Percentiles rank a stretch among this genome's conserved stretches.
These are phyloP conservation scores for Moesziomyces globuligerus DNA, from an alignment of 1,284 basidiomycete genomes.

Conservation along the genomic window DNA sequence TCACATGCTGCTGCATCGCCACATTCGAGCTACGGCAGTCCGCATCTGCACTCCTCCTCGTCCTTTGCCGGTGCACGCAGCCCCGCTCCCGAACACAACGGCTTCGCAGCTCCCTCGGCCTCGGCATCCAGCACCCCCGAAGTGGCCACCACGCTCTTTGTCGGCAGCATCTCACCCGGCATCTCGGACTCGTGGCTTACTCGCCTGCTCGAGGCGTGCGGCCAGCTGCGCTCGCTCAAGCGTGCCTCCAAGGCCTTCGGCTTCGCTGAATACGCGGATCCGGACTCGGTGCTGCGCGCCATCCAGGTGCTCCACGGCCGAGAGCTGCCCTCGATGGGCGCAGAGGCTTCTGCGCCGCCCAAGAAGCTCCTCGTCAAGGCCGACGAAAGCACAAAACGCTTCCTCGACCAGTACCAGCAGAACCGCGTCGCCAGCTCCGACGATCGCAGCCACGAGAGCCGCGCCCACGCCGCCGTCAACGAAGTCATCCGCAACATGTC, in stretches of 20 bases:
- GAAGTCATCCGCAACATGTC: conserved; percentile 63
- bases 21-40: conserved; percentile 31
- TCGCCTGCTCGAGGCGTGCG: conserved; percentile 85
- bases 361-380: conserved; percentile 83
- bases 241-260: conserved; percentile 92
- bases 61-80: conserved; percentile 15
- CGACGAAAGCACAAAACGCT: conserved; percentile 88
- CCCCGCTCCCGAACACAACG: conserved; percentile 8
- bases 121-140: conserved; percentile 18
- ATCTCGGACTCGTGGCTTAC: conserved; percentile 82
- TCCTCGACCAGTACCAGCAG: conserved; percentile 83
- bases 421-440: conserved; percentile 81
- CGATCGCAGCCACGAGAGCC: conserved; percentile 52
- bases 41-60: conserved; percentile 8
- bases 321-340: conserved; percentile 72
- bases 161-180: conserved; percentile 93
- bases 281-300: conserved; percentile 84
- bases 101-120: conserved; percentile 6
- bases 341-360: conserved; percentile 36
- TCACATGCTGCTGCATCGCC: conserved; percentile 26
- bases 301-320: conserved; percentile 82
- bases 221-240: conserved; percentile 85
- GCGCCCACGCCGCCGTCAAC: conserved; percentile 72
- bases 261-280: conserved; percentile 90
- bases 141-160: conserved; percentile 76